phyloP scores from a whole-genome alignment of 371 early-diverging fungal genomes.

The Phascolomyces articulosus region DNA sequence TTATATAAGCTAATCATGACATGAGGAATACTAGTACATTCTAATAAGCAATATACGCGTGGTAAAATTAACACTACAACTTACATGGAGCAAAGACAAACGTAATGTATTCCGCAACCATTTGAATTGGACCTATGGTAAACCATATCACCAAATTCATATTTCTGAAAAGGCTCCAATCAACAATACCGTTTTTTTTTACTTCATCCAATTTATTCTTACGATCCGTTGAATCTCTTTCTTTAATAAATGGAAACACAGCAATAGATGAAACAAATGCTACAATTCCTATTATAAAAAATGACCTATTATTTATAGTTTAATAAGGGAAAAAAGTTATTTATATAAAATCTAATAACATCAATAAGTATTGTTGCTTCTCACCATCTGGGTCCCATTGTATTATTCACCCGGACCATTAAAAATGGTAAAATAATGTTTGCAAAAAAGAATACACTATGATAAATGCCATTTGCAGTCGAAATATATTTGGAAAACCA shows the following conservation, averaged over 20 bases:
- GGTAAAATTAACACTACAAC: not conserved
- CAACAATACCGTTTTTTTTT: not conserved
- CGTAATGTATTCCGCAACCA: not conserved
- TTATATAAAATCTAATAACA: not conserved
- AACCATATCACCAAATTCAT: not conserved
- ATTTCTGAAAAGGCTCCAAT: not conserved
- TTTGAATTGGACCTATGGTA: not conserved
- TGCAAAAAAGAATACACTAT: not conserved
- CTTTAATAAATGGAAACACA: not conserved
- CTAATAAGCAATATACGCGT: not conserved
- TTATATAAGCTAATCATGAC: not conserved
- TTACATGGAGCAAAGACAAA: not conserved
- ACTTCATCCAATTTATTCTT: not conserved
- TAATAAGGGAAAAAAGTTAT: no score
- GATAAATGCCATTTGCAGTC: not conserved
- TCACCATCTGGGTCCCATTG: not conserved
- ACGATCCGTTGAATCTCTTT: not conserved
- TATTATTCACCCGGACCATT: not conserved
- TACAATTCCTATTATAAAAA: not conserved
- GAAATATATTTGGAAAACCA: not conserved
- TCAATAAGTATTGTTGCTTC: not conserved
- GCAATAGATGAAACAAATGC: not conserved
- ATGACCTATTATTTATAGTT: not conserved
- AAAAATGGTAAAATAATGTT: not conserved
- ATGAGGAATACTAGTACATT: no score